A percentile compares a stretch with the other conserved stretches of the same genome.
These are phyloP conservation scores for Globisporangium viniferum DNA, from an alignment of 352 stramenopile genomes.

Conservation along the genomic window DNA sequence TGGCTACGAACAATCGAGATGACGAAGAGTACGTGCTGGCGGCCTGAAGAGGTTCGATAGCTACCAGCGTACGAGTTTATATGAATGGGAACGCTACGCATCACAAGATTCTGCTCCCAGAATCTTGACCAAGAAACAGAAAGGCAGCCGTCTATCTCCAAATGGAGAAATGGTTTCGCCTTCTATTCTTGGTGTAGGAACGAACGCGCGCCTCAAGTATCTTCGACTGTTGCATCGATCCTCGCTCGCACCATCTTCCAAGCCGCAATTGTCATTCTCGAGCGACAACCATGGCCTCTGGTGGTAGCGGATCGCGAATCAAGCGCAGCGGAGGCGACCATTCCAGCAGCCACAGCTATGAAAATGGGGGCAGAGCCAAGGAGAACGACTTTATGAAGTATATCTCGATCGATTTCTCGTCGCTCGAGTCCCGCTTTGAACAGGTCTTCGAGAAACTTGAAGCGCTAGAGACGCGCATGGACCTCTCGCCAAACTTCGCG, in stretches of 20 bases:
- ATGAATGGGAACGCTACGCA: not conserved
- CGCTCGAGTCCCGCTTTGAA: constrained; percentile 49
- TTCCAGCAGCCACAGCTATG: not conserved
- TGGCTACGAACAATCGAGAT: constrained; percentile 1
- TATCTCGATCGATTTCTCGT: constrained; percentile 43
- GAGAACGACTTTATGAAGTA: constrained; percentile 44
- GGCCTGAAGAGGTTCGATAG: not conserved
- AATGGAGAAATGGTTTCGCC: constrained; percentile 1
- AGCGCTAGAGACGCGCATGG: constrained; percentile 28
- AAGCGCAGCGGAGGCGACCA: not conserved
- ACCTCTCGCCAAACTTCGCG: not conserved
- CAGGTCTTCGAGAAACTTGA: constrained; percentile 44
- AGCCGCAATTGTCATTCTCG: not conserved
- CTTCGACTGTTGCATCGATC: not conserved
- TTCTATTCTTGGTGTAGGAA: constrained; percentile 1
- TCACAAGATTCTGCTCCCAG: not conserved
- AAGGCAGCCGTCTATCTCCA: not conserved
- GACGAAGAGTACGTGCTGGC: not conserved
- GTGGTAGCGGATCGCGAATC: not conserved
- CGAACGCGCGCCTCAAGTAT: not conserved
- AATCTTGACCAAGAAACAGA: not conserved
- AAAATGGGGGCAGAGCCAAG: not conserved
- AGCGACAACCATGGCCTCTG: not conserved
- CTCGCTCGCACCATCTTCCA: not conserved
- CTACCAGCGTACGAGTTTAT: not conserved